Evolutionary conservation across 2,329 filamentous ascomycete species (phyloP).

Genomic region (Diplodia scrobiculata): DNA sequence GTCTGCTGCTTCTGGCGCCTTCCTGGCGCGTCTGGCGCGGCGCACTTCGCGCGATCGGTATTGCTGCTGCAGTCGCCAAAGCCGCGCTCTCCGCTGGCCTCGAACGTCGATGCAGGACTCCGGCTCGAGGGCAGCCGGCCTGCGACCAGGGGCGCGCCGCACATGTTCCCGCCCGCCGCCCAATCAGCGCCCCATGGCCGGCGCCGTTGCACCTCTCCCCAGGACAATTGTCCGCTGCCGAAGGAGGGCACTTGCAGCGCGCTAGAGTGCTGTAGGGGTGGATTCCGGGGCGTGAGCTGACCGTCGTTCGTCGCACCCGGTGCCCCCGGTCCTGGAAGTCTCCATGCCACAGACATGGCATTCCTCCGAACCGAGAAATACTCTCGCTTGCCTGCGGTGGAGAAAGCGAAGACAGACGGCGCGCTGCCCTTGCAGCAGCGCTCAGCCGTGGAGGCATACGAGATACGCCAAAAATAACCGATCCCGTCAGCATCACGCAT

Average conservation of each 20-base stretch:
- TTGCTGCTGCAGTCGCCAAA: constrained; percentile 9
- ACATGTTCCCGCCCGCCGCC: not conserved
- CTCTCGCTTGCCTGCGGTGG: constrained; percentile 17
- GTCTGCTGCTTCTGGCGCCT: constrained; percentile 13
- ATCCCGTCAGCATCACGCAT: constrained; percentile 8
- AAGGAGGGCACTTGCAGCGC: constrained; percentile 7
- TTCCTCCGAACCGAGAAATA: constrained; percentile 21
- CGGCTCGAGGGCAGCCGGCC: constrained; percentile 1
- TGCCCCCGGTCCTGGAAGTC: not conserved
- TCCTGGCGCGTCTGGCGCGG: not conserved
- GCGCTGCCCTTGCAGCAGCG: constrained; percentile 20
- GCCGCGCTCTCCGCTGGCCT: constrained; percentile 10
- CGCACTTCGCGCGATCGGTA: constrained; percentile 3
- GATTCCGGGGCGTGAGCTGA: constrained; percentile 8
- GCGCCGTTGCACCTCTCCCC: not conserved
- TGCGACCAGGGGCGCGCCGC: constrained; percentile 5
- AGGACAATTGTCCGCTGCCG: constrained; percentile 16
- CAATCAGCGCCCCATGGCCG: not conserved
- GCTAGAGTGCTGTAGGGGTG: constrained; percentile 4
- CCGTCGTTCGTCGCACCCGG: constrained; percentile 5
- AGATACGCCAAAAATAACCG: constrained; percentile 22
- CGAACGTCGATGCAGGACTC: not conserved
- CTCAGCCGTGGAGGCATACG: constrained; percentile 11
- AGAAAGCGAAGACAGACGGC: constrained; percentile 13
- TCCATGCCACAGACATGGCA: constrained; percentile 8